Evolutionary conservation across 2,329 filamentous ascomycete genomes (phyloP), one percentile per base, ranked within the genome.

Genomic region (Trichoderma breve): DNA sequence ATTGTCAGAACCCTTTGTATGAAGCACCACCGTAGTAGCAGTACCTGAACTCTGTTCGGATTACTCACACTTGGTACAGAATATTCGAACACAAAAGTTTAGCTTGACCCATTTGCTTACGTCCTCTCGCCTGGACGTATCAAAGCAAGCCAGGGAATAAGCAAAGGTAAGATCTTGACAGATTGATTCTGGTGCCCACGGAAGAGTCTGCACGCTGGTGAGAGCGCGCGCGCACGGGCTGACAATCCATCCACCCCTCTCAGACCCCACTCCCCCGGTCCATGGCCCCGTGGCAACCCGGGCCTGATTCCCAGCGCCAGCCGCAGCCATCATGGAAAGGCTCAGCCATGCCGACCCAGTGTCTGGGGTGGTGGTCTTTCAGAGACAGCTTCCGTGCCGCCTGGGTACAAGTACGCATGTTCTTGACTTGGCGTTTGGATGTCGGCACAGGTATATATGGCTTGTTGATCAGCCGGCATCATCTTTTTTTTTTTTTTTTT

Each of bases 321-420:
- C 73, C 78, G 77, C 78, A 71, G 77, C 78, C 77, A 79, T 79
- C 71, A 70, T 77, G 78, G 77, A 78, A 78, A 79, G 75, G 76
- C 74, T 78, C 77, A 79, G 78, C 78, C 70, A 79, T 78, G 76
- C 76, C 76, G 78, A 78, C 78, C 78, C 77, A 79, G 66, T 71
- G 74, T 73, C 73, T 78, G 77, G 78, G 76, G 77, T 77, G 76
- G 78, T 77, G 76, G 76, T 76, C 51, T 76, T 74, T 73, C 73
- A 73, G 34, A 43, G 55, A 36, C 68, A 73, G 26, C 51, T 51
- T 36, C 30, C n/a, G 57, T 34, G 30, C 47, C 30, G 57, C 28
- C n/a, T 34, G 18, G 43, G n/a, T 21, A 51, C 43, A 51, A 21
- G 43, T 6, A 21, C n/a, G 47, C 47, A 24, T 2, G 5, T 24